phyloP scores from a whole-genome alignment of 805 yeast species.

The Danielozyma ontarioensis region DNA sequence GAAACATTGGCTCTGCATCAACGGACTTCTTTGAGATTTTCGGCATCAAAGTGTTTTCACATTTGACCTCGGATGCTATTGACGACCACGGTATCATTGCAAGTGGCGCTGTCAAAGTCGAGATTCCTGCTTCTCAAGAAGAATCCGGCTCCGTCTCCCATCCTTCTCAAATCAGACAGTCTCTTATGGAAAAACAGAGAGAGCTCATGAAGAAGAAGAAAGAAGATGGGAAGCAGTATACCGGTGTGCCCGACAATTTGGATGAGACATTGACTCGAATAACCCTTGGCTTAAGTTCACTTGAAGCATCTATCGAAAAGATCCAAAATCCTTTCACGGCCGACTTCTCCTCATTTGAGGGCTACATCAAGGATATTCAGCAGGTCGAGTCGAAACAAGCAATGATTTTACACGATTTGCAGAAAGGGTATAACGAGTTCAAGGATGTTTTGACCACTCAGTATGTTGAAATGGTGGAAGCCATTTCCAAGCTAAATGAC shows the following conservation, averaged over 20 bases:
- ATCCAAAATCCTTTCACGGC: conserved; percentile 3
- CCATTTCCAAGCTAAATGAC: conserved; percentile 28
- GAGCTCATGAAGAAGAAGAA: conserved; percentile 20
- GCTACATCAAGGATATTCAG: conserved; percentile 13
- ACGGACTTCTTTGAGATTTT: conserved; percentile 62
- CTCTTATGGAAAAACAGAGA: conserved; percentile 33
- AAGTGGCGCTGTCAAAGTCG: conserved; percentile 37
- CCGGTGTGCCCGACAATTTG: neutral
- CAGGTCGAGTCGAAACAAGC: conserved; percentile 13
- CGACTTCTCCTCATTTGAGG: conserved; percentile 6
- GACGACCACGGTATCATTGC: conserved; percentile 52
- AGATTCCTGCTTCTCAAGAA: conserved; percentile 14
- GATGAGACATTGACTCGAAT: too few species aligned
- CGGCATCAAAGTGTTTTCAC: conserved; percentile 50
- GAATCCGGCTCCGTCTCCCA: conserved; percentile 2
- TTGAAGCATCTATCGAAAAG: neutral
- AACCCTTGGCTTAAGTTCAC: too few species aligned
- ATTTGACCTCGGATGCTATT: conserved; percentile 48
- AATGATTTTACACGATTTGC: conserved; percentile 12
- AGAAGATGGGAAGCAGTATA: conserved; percentile 6
- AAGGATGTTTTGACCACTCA: conserved; percentile 23
- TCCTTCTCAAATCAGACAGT: conserved; percentile 25
- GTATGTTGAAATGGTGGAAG: conserved; percentile 25
- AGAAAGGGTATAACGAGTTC: conserved; percentile 17
- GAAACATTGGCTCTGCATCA: conserved; percentile 26